Evolutionary conservation across 805 yeast genomes (phyloP).

Genomic region (Debaryomyces hansenii): DNA sequence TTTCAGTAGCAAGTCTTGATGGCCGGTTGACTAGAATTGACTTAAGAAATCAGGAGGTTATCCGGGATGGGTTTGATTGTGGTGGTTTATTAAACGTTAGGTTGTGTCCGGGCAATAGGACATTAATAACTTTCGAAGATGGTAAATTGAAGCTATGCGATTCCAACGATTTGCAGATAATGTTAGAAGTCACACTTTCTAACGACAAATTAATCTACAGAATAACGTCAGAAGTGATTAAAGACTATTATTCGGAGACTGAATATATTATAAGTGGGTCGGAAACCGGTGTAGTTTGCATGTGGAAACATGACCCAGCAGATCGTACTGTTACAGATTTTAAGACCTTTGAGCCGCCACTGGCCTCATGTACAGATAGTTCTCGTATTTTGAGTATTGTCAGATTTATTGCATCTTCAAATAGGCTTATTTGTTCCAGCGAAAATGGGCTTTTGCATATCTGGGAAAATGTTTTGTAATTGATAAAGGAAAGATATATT

Average conservation of each 20-base stretch:
- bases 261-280: conserved; percentile 17
- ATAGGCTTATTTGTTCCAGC: conserved; percentile 17
- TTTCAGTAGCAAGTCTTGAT: conserved; percentile 22
- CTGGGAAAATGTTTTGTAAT: conserved; percentile 22
- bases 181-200: not conserved
- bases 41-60: conserved; percentile 16
- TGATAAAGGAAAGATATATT: too few relatives aligned
- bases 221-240: conserved; percentile 7
- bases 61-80: conserved; percentile 8
- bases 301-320: conserved; percentile 9
- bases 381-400: conserved; percentile 6
- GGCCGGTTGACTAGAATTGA: conserved; percentile 22
- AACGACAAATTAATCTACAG: conserved; percentile 4
- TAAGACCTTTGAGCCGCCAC: not conserved
- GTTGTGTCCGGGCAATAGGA: not conserved
- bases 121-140: conserved; percentile 9
- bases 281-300: conserved; percentile 16
- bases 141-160: conserved; percentile 9
- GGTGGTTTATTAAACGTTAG: conserved; percentile 9
- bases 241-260: conserved; percentile 12
- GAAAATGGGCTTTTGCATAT: conserved; percentile 19
- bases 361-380: not conserved
- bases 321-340: not conserved
- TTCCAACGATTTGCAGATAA: not conserved
- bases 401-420: conserved; percentile 5